Base-by-base conservation (phyloP, 768 basidiomycete genomes). In the Holtermanniella nyarrowii region DNA sequence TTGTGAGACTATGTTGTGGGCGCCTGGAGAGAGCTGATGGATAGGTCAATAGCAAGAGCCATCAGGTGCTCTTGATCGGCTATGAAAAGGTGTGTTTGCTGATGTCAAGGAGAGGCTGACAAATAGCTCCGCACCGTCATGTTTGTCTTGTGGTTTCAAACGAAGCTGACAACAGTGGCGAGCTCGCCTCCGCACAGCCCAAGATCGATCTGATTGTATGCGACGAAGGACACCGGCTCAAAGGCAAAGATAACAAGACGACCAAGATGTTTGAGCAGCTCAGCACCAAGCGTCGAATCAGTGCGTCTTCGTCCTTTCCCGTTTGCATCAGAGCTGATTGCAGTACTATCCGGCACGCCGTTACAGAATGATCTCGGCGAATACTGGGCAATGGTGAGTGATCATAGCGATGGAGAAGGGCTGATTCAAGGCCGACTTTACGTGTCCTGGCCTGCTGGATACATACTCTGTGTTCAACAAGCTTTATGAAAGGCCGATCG, bases 191-290 rank as follows among this genome's bases (percentile, higher is more conserved):
- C 3, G 69, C 69, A 44, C 59, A 66, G 37, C 93, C 93, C 18
- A 85, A 87, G 0, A 86, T 99, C 56, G 95, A 87, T 5, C 74
- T 99, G 3, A 84, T 99, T 55, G 77, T 99, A 20, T 97, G 93
- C 60, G 95, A 99, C 64, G 95, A 99, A 79, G 91, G 90, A 79
- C 95, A 99, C 69, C 77, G 91, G 23, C 76, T 99, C 21, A 97
- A 96, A 65, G 89, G 89, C 10, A 82, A 88, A 3, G 85, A 82
- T 56, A 69, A 65, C 57, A 93, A 96, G 74, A 93, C 89, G 0
- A 84, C 84, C 1, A 78, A 79, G 44, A 86, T 90, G 79, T 87
- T 99, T 63, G 82, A 83, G 47, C 77, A 79, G 3, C 74, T 99
- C 24, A 77, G 77, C 44, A 88, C 88, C 1, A 78, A 77, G 11